phyloP scores from a whole-genome alignment of 768 basidiomycete species.

The Scleroderma citrinum region DNA sequence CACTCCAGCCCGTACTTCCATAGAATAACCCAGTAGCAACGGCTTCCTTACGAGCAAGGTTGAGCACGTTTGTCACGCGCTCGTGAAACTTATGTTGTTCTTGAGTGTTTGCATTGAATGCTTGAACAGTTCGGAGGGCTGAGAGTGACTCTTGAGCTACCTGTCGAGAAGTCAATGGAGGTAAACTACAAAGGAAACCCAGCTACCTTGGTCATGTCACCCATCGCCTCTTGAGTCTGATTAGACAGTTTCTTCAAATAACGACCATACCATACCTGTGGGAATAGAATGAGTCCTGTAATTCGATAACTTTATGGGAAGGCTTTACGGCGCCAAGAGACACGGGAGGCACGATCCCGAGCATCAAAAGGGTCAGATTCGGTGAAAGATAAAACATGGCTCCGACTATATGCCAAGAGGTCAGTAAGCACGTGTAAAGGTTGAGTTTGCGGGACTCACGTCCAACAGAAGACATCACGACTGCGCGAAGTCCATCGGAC shows the following conservation, averaged over 20 bases:
- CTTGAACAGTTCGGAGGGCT: conserved; percentile 83
- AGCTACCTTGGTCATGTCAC: conserved; percentile 80
- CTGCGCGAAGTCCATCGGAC: conserved; percentile 73
- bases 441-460: conserved; percentile 42
- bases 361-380: conserved; percentile 85
- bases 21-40: conserved; percentile 90
- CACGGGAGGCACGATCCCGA: conserved; percentile 84
- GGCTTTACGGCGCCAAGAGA: conserved; percentile 70
- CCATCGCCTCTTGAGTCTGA: conserved; percentile 89
- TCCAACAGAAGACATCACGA: conserved; percentile 93
- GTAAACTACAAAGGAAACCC: not conserved
- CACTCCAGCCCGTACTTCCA: conserved; percentile 87
- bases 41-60: conserved; percentile 80
- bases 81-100: conserved; percentile 76
- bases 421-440: not conserved
- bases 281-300: conserved; percentile 8
- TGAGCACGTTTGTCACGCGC: conserved; percentile 57
- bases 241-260: conserved; percentile 91
- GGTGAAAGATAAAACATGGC: conserved; percentile 95
- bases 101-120: conserved; percentile 77
- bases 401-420: conserved; percentile 53
- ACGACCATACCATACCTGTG: conserved; percentile 88
- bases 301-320: conserved; percentile 2
- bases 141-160: conserved; percentile 88
- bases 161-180: conserved; percentile 25